phyloP scores from a whole-genome alignment of 2,329 filamentous ascomycete species.

The Nigrospora oryzae region DNA sequence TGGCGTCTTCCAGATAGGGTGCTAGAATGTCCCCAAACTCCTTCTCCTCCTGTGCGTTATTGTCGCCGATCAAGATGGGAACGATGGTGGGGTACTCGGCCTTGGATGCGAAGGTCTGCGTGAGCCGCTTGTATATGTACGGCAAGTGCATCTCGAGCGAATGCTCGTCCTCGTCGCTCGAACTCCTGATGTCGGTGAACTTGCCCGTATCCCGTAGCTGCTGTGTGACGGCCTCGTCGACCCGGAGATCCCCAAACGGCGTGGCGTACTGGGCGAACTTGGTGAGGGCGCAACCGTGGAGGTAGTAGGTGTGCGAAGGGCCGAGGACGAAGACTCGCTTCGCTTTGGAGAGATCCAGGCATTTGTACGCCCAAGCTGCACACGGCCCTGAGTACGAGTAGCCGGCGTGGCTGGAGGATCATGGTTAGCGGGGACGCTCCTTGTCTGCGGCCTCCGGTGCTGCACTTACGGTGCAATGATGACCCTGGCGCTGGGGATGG shows the following conservation, averaged over 20 bases:
- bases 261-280: conserved; percentile 64
- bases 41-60: conserved; percentile 56
- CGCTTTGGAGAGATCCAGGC: conserved; percentile 69
- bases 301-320: conserved; percentile 81
- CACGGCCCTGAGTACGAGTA: conserved; percentile 87
- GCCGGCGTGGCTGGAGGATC: conserved; percentile 67
- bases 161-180: conserved; percentile 74
- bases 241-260: conserved; percentile 59
- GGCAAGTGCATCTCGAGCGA: conserved; percentile 96
- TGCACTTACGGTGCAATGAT: conserved; percentile 79
- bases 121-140: conserved; percentile 74
- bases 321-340: conserved; percentile 90
- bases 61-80: conserved; percentile 79
- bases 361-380: conserved; percentile 91
- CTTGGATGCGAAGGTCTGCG: conserved; percentile 37
- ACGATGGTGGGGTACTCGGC: conserved; percentile 64
- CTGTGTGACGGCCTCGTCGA: conserved; percentile 51
- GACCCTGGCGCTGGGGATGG: conserved; percentile 65
- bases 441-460: too few species aligned
- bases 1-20: conserved; percentile 66
- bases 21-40: conserved; percentile 62
- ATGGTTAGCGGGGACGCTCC: background rate
- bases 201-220: conserved; percentile 40
- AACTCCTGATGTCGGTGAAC: conserved; percentile 56
- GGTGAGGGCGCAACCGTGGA: conserved; percentile 70